Base-by-base conservation (phyloP, 331 rosid genomes). In the Rosa hybrid region DNA sequence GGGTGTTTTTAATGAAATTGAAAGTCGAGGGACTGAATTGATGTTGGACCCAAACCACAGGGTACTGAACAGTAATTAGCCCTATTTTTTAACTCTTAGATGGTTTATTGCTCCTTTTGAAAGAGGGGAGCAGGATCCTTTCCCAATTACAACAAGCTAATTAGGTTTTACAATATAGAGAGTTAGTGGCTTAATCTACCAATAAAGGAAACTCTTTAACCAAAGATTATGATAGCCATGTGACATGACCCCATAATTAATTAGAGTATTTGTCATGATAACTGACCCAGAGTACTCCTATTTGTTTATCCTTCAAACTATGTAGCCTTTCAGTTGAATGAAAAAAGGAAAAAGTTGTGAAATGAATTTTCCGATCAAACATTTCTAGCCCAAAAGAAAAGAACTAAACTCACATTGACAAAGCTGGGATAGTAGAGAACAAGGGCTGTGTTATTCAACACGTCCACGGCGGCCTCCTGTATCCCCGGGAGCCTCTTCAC, bases 401-500 rank as follows among this genome's bases (percentile, higher is more conserved):
- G 39, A 25, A 62, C 18, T 30, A 34, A 65, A 68, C 72, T 84
- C 77, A 92, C 97, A 67, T 79, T 81, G 27, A 92, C 88, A 44
- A 83, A 89, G 72, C 74, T 48, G 1, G 97, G 88, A 50, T 86
- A 82, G 75, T 83, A 92, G 77, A 81, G 63, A 46, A 92, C 91
- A 3, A 76, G 94, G 6, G 90, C 91, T n/a, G 83, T 83, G 72
- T 86, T 87, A 13, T 88, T 88, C 69, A 87, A 83, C 12, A 92
- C 89, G 39, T 92, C 97, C 2, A 90, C 89, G 25, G 79, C 69
- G 50, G 97, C 90, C 77, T 90, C 87, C 0, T 79, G 85, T 45
- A 92, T 92, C 3, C 97, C 94, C 7, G 90, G 90, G 8, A 92
- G 91, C 30, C 93, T 84, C 78, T 92, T 92, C 64, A 92, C 44